Conservation (phyloP, 768 basidiomycete species). For the Paxillus ammoniavirescens region DNA sequence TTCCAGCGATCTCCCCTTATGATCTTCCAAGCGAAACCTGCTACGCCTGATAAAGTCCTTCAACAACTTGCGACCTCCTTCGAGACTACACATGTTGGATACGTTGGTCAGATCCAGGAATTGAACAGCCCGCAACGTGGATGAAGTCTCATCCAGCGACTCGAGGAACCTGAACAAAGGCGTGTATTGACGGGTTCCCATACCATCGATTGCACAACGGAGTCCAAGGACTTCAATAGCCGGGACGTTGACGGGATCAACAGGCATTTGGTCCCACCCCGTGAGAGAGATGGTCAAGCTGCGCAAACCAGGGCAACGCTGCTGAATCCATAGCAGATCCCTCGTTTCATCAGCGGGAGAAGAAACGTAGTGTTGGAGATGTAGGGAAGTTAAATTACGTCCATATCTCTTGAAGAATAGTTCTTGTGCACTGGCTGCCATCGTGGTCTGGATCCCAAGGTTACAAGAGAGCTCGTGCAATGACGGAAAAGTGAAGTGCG, state of each 20-base stretch:
- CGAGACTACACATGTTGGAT: not conserved
- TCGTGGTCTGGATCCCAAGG: not conserved
- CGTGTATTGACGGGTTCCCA: not conserved
- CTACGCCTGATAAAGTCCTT: not conserved
- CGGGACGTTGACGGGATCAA: not conserved
- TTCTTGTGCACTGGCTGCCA: not conserved
- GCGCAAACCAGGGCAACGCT: not conserved
- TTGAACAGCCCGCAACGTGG: conserved; percentile 1
- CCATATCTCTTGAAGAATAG: not conserved
- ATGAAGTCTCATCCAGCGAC: not conserved
- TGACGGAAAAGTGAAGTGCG: not conserved
- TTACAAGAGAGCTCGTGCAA: not conserved
- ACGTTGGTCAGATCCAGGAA: not conserved
- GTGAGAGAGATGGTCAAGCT: not conserved
- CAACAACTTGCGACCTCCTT: not conserved
- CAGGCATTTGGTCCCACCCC: not conserved
- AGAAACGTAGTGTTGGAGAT: not conserved
- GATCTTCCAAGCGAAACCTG: conserved; percentile 3
- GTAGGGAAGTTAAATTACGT: not conserved
- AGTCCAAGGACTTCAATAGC: not conserved
- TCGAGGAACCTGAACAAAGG: not conserved
- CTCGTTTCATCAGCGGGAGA: not conserved
- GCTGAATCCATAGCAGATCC: not conserved
- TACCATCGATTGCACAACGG: not conserved
- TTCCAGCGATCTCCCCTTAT: conserved; percentile 1